A percentile compares a stretch with the other conserved stretches of the same genome.
phyloP scores from a whole-genome alignment of 2,329 filamentous ascomycete genomes.

The Escovopsis weberi region DNA sequence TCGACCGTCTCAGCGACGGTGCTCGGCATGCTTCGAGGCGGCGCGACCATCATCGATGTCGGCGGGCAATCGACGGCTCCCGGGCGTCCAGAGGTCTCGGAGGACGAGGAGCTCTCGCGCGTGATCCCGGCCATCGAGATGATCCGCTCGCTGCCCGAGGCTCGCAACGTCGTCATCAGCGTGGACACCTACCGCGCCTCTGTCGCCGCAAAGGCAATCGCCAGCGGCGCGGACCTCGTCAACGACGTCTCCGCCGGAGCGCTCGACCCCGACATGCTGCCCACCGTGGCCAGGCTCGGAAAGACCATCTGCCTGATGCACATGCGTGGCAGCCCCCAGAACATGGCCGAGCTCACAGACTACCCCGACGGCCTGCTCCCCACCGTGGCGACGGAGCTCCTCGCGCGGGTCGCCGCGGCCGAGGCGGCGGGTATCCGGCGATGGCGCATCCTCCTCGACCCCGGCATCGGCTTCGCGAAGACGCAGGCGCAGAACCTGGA shows the following conservation, averaged over 20 bases:
- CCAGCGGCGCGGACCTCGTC: slow-evolving; percentile 76
- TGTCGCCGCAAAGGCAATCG: slow-evolving; percentile 64
- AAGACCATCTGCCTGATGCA: slow-evolving; percentile 81
- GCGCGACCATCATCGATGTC: slow-evolving; percentile 77
- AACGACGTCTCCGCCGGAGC: slow-evolving; percentile 84
- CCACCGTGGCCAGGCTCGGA: slow-evolving; percentile 61
- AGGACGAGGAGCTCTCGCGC: slow-evolving; percentile 60
- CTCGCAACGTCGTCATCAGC: slow-evolving; percentile 55
- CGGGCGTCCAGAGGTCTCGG: slow-evolving; percentile 50
- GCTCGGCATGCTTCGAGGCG: slow-evolving; percentile 45
- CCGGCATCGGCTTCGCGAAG: slow-evolving; percentile 91
- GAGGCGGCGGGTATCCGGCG: slow-evolving; percentile 68
- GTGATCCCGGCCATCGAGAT: slow-evolving; percentile 65
- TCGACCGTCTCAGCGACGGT: slow-evolving; percentile 45
- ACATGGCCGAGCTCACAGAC: slow-evolving; percentile 55
- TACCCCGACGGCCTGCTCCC: slow-evolving; percentile 57
- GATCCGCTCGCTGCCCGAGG: slow-evolving; percentile 53
- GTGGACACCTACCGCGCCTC: slow-evolving; percentile 84
- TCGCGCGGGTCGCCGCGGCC: slow-evolving; percentile 55
- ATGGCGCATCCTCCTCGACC: slow-evolving; percentile 92
- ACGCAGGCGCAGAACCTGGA: slow-evolving; percentile 66
- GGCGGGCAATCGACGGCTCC: slow-evolving; percentile 90
- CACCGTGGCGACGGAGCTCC: slow-evolving; percentile 53
- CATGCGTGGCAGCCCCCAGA: slow-evolving; percentile 76
- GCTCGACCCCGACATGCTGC: slow-evolving; percentile 69